Conservation (phyloP, 2,329 filamentous ascomycete genomes). For the Nectriaceae sp. region DNA sequence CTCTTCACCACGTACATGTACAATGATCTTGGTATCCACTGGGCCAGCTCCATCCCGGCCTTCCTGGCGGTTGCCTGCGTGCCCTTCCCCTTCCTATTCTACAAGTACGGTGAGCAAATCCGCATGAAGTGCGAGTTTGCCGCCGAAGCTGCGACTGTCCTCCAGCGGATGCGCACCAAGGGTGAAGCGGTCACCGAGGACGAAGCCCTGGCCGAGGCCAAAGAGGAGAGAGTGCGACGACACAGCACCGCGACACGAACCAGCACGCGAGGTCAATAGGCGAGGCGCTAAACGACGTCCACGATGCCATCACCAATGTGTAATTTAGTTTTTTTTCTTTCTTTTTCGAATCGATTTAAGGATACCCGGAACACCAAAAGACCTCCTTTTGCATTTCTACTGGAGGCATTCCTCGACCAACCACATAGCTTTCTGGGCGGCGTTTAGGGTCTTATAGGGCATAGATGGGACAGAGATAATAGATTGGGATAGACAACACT, state of each 20-base stretch:
- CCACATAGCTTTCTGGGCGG: too few species aligned
- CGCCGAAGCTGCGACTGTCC: slow-evolving; percentile 63
- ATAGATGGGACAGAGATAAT: slow-evolving; percentile 1
- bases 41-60: slow-evolving; percentile 72
- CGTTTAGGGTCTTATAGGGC: slow-evolving; percentile 4
- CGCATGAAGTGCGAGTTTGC: slow-evolving; percentile 70
- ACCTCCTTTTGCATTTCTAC: too few species aligned
- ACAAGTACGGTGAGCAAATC: slow-evolving; percentile 66
- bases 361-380: slow-evolving; percentile 1
- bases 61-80: slow-evolving; percentile 73
- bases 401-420: too few species aligned
- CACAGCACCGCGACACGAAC: slow-evolving; percentile 18
- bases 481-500: slow-evolving; percentile 3
- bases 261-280: slow-evolving; percentile 7
- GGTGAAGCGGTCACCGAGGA: slow-evolving; percentile 31
- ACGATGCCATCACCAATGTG: too few species aligned
- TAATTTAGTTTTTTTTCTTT: slow-evolving; percentile 1
- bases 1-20: slow-evolving; percentile 68
- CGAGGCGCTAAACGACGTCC: slow-evolving; percentile 14
- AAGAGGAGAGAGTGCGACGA: slow-evolving; percentile 27
- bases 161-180: slow-evolving; percentile 46
- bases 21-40: slow-evolving; percentile 67
- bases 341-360: not conserved
- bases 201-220: slow-evolving; percentile 25
- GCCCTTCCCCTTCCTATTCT: slow-evolving; percentile 76